Evolutionary conservation across 108 stramenopile species (phyloP).

Genomic region (Nitzschia sp.): DNA sequence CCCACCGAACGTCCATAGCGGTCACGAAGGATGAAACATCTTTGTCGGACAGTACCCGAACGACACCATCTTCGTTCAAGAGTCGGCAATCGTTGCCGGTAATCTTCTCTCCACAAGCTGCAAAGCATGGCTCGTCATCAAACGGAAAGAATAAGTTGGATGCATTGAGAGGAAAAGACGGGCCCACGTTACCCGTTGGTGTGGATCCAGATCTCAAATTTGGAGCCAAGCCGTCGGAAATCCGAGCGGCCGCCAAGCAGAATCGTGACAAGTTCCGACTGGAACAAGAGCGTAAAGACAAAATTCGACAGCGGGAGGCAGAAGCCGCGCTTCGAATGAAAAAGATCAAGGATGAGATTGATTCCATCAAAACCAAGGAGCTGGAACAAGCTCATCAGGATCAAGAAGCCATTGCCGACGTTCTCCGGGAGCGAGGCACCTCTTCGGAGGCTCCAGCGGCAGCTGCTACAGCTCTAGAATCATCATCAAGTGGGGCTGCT

Average conservation of each 20-base stretch:
- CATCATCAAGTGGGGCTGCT: background rate
- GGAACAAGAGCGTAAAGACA: background rate
- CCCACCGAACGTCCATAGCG: background rate
- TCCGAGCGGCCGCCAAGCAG: slow-evolving; percentile 21
- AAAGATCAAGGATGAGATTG: slow-evolving; percentile 31
- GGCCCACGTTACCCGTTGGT: background rate
- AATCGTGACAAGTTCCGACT: slow-evolving; percentile 5
- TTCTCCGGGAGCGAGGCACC: background rate
- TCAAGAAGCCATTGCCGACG: slow-evolving; percentile 7
- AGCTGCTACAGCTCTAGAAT: background rate
- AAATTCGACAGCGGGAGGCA: slow-evolving; percentile 15
- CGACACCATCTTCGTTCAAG: no score
- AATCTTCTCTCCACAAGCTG: background rate
- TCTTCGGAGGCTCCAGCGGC: background rate
- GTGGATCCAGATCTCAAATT: background rate
- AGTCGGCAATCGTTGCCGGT: background rate
- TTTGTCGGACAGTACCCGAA: no score
- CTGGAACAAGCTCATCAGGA: background rate
- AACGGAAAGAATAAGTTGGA: background rate
- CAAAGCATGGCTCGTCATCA: background rate
- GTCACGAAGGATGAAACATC: background rate
- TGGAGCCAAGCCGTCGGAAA: slow-evolving; percentile 31
- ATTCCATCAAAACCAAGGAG: slow-evolving; percentile 25
- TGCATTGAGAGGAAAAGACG: background rate
- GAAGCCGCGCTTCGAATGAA: slow-evolving; percentile 24